Conservation (phyloP, 2,329 filamentous ascomycete genomes). For the Nigrospora oryzae region DNA sequence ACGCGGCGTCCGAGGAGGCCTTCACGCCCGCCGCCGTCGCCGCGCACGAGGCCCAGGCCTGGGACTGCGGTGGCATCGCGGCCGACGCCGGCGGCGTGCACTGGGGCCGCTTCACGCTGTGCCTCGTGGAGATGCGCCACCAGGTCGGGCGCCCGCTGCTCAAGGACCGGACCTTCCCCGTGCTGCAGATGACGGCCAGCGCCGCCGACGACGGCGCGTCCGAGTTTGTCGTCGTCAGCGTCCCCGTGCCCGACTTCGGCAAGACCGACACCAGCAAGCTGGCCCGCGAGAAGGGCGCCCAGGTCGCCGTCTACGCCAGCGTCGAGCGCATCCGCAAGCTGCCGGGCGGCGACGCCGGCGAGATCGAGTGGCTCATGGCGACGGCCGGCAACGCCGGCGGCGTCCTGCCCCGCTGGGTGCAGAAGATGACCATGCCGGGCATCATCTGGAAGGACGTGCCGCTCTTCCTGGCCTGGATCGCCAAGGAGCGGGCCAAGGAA, state of each 20-base stretch:
- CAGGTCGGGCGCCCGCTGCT: conserved; percentile 48
- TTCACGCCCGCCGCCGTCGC: conserved; percentile 51
- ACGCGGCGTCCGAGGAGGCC: conserved; percentile 45
- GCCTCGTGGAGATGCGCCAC: conserved; percentile 59
- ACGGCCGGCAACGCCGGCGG: conserved; percentile 66
- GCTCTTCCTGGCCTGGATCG: conserved; percentile 57
- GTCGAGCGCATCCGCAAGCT: conserved; percentile 52
- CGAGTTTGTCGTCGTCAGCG: conserved; percentile 50
- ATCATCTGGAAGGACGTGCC: conserved; percentile 64
- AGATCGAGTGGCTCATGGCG: conserved; percentile 70
- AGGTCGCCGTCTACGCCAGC: conserved; percentile 54
- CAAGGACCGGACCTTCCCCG: conserved; percentile 56
- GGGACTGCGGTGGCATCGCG: conserved; percentile 35
- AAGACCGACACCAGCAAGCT: conserved; percentile 19
- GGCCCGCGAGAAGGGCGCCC: conserved; percentile 34
- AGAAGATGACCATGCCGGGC: conserved; percentile 54
- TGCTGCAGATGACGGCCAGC: conserved; percentile 45
- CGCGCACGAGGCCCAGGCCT: conserved; percentile 33
- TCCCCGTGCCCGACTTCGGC: conserved; percentile 39
- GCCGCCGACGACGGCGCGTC: conserved; percentile 7
- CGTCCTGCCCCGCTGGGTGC: conserved; percentile 54
- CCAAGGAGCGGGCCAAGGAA: conserved; percentile 27
- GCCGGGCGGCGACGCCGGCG: conserved; percentile 10
- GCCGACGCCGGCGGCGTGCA: conserved; percentile 22
- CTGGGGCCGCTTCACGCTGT: conserved; percentile 40